A percentile compares a stretch with the other conserved stretches of the same genome.
These are phyloP conservation scores for Solanum pimpinellifolium DNA, from an alignment of 257 asterid genomes.

Conservation along the genomic window DNA sequence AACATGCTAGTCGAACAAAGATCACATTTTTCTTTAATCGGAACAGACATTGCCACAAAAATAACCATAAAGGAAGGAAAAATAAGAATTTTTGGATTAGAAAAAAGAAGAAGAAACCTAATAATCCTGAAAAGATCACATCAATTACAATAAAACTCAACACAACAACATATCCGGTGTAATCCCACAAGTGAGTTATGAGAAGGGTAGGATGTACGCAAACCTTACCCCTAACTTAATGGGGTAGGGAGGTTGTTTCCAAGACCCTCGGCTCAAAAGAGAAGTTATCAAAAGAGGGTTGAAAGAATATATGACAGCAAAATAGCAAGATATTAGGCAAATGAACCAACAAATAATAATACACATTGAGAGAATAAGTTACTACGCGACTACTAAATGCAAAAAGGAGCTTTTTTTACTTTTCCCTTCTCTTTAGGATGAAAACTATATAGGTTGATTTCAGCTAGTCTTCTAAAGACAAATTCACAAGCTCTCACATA, in stretches of 20 bases:
- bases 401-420: neutral
- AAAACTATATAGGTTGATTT: neutral
- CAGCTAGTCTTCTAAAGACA: neutral
- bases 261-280: neutral
- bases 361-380: neutral
- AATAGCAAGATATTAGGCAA: neutral
- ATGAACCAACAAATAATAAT: neutral
- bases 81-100: neutral
- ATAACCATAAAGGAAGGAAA: neutral
- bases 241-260: neutral
- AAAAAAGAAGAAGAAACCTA: neutral
- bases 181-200: neutral
- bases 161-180: neutral
- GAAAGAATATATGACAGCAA: neutral
- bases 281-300: neutral
- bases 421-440: neutral
- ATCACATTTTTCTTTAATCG: neutral
- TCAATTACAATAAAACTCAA: neutral
- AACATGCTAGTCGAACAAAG: neutral
- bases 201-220: neutral
- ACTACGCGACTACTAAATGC: neutral
- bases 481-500: neutral
- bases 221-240: neutral
- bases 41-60: neutral
- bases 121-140: neutral